phyloP scores from a whole-genome alignment of 768 basidiomycete species.

The Lactarius akahatsu region DNA sequence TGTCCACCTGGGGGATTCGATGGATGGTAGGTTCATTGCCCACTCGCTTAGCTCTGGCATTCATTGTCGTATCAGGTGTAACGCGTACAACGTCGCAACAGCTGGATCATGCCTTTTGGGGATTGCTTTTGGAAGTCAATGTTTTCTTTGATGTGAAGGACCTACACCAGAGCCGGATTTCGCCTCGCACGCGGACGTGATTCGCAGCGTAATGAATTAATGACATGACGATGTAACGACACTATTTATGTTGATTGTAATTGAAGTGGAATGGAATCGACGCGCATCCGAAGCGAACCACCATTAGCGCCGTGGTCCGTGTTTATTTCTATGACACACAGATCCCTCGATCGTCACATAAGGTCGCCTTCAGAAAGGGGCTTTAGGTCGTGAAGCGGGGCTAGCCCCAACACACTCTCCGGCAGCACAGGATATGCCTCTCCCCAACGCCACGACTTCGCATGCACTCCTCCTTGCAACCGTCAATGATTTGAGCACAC shows the following conservation, averaged over 20 bases:
- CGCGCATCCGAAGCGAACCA: not conserved
- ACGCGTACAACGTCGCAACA: constrained; percentile 65
- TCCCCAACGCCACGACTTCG: constrained; percentile 28
- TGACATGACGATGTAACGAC: constrained; percentile 5
- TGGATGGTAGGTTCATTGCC: constrained; percentile 52
- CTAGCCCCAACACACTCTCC: constrained; percentile 2
- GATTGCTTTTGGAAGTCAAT: constrained; percentile 53
- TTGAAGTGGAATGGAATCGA: not conserved
- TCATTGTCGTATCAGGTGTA: constrained; percentile 50
- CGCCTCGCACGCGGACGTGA: constrained; percentile 58
- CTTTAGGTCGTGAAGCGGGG: not conserved
- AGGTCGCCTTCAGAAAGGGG: not conserved
- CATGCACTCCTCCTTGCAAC: constrained; percentile 52
- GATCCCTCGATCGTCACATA: constrained; percentile 23
- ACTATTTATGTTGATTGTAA: not conserved
- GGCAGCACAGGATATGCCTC: constrained; percentile 24
- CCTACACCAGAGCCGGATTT: constrained; percentile 55
- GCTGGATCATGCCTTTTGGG: constrained; percentile 60
- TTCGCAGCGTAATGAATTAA: not conserved
- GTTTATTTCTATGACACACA: constrained; percentile 22
- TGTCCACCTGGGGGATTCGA: constrained; percentile 62
- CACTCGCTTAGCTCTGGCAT: not conserved
- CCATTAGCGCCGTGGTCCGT: not conserved
- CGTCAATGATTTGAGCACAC: constrained; percentile 48
- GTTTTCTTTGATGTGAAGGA: constrained; percentile 69